phyloP scores from a whole-genome alignment of 2,329 filamentous ascomycete species.

The Coniochaeta ligniaria region DNA sequence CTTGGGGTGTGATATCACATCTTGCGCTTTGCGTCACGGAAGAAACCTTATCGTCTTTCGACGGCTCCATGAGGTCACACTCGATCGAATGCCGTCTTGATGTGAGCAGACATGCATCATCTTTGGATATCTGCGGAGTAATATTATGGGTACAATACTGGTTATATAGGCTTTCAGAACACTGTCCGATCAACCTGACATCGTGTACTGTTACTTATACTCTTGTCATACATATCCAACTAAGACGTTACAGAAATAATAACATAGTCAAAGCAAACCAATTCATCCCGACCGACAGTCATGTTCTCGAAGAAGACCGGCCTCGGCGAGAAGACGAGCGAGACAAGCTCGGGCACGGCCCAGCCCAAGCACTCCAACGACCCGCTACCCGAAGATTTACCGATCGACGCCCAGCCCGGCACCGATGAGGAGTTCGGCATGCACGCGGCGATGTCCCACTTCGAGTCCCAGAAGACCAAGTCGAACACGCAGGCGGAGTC shows the following conservation, averaged over 20 bases:
- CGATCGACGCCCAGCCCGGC: neutral
- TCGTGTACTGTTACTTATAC: no score
- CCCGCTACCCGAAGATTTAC: neutral
- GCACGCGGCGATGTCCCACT: neutral
- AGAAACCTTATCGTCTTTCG: neutral
- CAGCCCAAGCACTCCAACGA: neutral
- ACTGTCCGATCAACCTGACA: no score
- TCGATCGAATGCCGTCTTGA: neutral
- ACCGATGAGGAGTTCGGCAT: neutral
- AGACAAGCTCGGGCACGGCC: neutral
- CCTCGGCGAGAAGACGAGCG: neutral
- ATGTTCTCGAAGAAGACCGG: neutral
- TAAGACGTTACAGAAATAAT: neutral
- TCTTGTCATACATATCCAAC: no score
- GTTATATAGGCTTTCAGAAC: neutral
- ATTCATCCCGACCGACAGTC: neutral
- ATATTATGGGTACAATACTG: neutral
- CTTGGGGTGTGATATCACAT: neutral
- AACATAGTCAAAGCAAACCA: no score
- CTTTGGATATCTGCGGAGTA: neutral
- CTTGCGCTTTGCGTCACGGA: neutral
- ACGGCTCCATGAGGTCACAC: neutral
- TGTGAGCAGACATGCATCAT: neutral
- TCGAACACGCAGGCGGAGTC: neutral
- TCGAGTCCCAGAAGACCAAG: neutral